Evolutionary conservation across 306 rosid species (phyloP), one percentile per base, ranked within the genome.

Genomic region (Castanopsis chinensis): DNA sequence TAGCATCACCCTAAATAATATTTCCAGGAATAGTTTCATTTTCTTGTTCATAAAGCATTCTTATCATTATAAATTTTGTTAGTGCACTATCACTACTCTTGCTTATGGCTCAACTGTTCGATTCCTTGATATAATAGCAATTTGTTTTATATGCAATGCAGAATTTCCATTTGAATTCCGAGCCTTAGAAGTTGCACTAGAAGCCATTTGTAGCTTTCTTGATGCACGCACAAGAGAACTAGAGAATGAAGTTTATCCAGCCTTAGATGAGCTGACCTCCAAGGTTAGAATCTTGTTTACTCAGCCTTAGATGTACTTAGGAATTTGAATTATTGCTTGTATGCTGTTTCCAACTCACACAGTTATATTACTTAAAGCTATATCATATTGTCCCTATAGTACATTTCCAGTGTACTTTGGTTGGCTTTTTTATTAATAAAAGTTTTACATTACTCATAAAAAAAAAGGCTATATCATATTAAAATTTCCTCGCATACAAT

Each of bases 121-220:
- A 55, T 75, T 13, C 41, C 56, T 61, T 23, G 54, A 65, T 71
- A 5, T 58, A 5, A 21, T 51, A 60, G 19, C 53, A 28, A 52
- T n/a, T 69, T 73, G 75, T 23, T 59, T 72, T 15, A 43, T 23
- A 60, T 60, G 53, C 28, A 61, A 19, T 60, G 76, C 76, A 92
- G 97, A 90, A 70, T 90, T 89, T 81, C 97, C 97, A n/a, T 92
- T 92, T 73, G 97, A 92, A 83, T 87, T 92, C 72, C 89, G 88
- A 72, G 92, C 90, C 30, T 85, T 92, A 58, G 97, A 92, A 86
- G 94, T 90, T 78, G 76, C 85, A 51, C 79, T 92, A 19, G 97
- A 90, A 60, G 92, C 86, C 74, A 89, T 89, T 76, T 92, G 97
- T 78, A 90, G 92, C 75, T 87, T 82, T 80, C 97, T 92, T 58